Evolutionary conservation across 2,329 filamentous ascomycete species (phyloP), one percentile per base, ranked within the genome.

Genomic region (Monosporascus sp.): DNA sequence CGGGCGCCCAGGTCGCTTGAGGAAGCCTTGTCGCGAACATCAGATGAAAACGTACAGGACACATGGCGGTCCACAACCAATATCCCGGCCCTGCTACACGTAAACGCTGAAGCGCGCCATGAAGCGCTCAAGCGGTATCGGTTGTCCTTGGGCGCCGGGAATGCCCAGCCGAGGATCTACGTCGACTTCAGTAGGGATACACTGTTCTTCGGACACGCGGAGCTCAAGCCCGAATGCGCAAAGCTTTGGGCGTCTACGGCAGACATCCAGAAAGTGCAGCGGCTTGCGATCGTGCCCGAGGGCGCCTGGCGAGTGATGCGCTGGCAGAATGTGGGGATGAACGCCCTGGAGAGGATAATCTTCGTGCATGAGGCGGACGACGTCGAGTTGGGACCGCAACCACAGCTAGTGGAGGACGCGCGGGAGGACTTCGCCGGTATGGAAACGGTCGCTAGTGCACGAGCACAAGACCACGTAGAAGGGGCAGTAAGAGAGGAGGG

Each of bases 101-200:
- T 67, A 51, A 68, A 64, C 51, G 55, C 60, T 24, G 66, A 69
- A 54, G 63, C 67, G 22, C 64, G 67, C 17, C 52, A 68, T 35
- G 67, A 69, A 52, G 65, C 67, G 14, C 57, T 68, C 20, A 68
- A 62, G 46, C 63, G 63, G 44, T 69, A 69, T 53, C 56, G 56
- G 6, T 55, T 68, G 9, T 60, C 66, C 2, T 55, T 69, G 7
- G 63, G 61, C 17, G 61, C 63, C 16, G 63, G 61, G 19, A 49
- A 49, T 7, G 46, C 51, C 24, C 54, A 60, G 49, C 62, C 67
- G 24, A 55, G 61, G 46, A 60, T 69, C 11, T 69, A 68, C 45
- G 51, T 69, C 41, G 66, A 69, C 50, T 68, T 68, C 53, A 50
- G 46, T 5, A 61, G 63, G 26, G 67, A 69, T 52, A 67, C 67